Base-by-base conservation (phyloP, 441 rosid species). In the Brassica balearica region DNA sequence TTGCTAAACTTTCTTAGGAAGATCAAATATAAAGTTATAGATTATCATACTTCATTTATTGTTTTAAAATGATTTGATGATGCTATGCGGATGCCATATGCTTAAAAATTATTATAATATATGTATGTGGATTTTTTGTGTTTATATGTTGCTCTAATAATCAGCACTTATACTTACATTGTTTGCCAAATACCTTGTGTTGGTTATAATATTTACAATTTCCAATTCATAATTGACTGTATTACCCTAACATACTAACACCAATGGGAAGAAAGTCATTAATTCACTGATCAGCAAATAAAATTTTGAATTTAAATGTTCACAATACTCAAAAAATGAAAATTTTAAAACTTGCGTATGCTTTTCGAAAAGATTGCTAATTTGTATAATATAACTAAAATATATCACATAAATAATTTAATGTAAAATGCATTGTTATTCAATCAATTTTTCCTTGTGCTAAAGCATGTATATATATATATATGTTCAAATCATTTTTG, bases 1-100 rank as follows among this genome's bases (percentile, higher is more conserved):
- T 73, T 76, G 83, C 80, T 36, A 41, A 71, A 29, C 77, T 75
- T 75, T 80, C 43, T 75, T 80, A 65, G 59, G 73, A 75, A 65
- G 58, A 71, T 60, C 73, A 74, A 74, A 41, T 70, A 59, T 53
- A 32, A 65, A 59, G 15, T 73, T 23, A 29, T 29, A 64, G 38
- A 15, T 5, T 51, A 51, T 36, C 70, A 64, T 65, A 19, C 53
- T 71, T 41, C 48, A 38, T 19, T 11, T 73, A n/a, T 19, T 68
- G 8, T 61, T 53, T 68, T 73, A 15, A 36, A 79, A 69, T 74
- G n/a, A 20, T 69, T 32, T 56, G 68, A 25, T 79, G 60, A 68
- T 68, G 58, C 64, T 36, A 65, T 4, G 9, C 6, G 46, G 66
- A 48, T 15, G 23, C 9, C 71, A 59, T 38, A 77, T 70, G 65